Base-by-base conservation (phyloP, 2,329 filamentous ascomycete genomes). In the Pseudogymnoascus sp. region DNA sequence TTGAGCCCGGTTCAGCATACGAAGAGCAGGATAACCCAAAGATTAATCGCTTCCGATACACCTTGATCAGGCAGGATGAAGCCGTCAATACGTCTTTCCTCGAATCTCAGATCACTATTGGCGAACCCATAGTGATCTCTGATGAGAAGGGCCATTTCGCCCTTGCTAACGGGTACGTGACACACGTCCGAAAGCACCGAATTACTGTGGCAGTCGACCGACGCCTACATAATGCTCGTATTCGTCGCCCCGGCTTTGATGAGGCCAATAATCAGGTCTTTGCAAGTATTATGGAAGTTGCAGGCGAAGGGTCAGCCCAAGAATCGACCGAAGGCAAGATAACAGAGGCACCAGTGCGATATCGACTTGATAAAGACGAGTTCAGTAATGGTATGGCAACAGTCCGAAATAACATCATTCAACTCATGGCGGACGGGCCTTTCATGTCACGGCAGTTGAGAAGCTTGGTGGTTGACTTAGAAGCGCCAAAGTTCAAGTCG, bases 311-410 rank as follows among this genome's bases (percentile, higher is more conserved):
- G 1, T 79, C 78, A 37, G 77, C 76, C 0, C 77, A 80, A 23
- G 78, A 83, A 37, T 77, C 84, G 63, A 79, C 81, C 4, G 75
- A 83, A 42, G 79, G 77, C 28, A 82, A 79, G 67, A 79, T 80
- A 67, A 79, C 81, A 64, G 78, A 81, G 63, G 74, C 82, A 3
- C 84, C 84, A 3, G 77, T 89, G 5, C 80, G 85, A 59, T 99
- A 96, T 70, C 88, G 95, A 23, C 80, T 99, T 3, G 95, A 99
- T 76, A 97, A 97, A 73, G 95, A 99, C 70, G 95, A 99, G 72
- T 99, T 99, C 75, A 96, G 91, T 76, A 97, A 96, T 70, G 95
- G 95, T 63, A 96, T 99, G 91, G 92, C 95, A 2, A 89, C 89
- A 31, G 90, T 96, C 53, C 87, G 95, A 62, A 97, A 96, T 76